phyloP scores from a whole-genome alignment of 805 yeast genomes.

The Teunomyces pallodes region DNA sequence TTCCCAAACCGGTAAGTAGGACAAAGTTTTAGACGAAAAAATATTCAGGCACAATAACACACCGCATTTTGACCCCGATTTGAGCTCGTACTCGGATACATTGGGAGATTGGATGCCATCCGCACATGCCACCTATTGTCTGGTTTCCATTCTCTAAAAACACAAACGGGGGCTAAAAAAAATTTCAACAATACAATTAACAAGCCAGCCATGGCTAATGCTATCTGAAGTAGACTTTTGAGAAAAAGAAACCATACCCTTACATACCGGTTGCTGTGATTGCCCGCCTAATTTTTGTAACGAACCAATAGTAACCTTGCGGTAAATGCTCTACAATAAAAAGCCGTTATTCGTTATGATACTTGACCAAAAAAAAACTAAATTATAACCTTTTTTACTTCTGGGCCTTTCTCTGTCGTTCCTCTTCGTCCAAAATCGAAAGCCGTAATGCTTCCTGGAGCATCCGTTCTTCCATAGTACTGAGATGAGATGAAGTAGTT shows the following conservation, averaged over 20 bases:
- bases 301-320: neutral
- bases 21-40: neutral
- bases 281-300: neutral
- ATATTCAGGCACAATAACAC: neutral
- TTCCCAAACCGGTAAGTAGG: neutral
- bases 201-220: neutral
- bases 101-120: neutral
- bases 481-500: conserved; percentile 9
- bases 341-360: neutral
- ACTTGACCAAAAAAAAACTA: neutral
- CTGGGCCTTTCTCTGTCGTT: conserved; percentile 33
- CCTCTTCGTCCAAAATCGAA: conserved; percentile 69
- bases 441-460: conserved; percentile 78
- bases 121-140: too few relatives aligned
- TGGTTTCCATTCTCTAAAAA: too few relatives aligned
- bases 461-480: conserved; percentile 62
- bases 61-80: neutral
- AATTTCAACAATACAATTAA: too few relatives aligned
- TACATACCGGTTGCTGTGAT: neutral
- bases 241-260: neutral
- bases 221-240: neutral
- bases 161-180: too few relatives aligned
- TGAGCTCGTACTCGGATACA: neutral
- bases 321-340: neutral
- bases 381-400: neutral